A percentile compares a stretch with the other conserved stretches of the same genome.
phyloP scores from a whole-genome alignment of 75 land plant genomes.

The Picea sitchensis region DNA sequence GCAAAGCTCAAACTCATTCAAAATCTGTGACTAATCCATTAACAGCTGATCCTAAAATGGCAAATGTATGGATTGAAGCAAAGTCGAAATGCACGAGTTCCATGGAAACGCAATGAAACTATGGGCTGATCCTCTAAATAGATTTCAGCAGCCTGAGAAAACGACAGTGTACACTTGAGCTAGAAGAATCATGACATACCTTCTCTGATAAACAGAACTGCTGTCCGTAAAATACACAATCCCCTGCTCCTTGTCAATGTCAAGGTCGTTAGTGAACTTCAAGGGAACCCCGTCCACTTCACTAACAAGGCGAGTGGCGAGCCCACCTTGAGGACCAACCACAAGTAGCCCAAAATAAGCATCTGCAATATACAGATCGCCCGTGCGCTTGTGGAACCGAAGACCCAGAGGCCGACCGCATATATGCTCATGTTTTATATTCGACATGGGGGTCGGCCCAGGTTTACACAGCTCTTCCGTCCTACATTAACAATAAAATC shows the following conservation, averaged over 20 bases:
- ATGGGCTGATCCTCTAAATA: no score
- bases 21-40: no score
- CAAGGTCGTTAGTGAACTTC: constrained; percentile 37
- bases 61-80: no score
- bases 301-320: constrained; percentile 64
- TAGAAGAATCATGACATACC: constrained; percentile 31
- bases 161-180: no score
- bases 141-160: no score
- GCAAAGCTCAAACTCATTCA: no score
- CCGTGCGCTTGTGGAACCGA: constrained; percentile 79
- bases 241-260: constrained; percentile 11
- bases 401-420: constrained; percentile 92
- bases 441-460: constrained; percentile 38
- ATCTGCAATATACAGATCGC: constrained; percentile 91
- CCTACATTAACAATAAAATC: constrained; percentile 25
- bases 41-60: no score
- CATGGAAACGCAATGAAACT: no score
- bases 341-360: constrained; percentile 82
- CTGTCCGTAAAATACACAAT: constrained; percentile 23
- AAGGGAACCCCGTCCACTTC: constrained; percentile 82
- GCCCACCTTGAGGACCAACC: constrained; percentile 90
- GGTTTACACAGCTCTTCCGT: constrained; percentile 58
- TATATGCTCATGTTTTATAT: constrained; percentile 70
- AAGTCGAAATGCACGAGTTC: no score
- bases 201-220: constrained; percentile 50